Base-by-base conservation (phyloP, 306 rosid species). In the Cucurbita ficifolia region DNA sequence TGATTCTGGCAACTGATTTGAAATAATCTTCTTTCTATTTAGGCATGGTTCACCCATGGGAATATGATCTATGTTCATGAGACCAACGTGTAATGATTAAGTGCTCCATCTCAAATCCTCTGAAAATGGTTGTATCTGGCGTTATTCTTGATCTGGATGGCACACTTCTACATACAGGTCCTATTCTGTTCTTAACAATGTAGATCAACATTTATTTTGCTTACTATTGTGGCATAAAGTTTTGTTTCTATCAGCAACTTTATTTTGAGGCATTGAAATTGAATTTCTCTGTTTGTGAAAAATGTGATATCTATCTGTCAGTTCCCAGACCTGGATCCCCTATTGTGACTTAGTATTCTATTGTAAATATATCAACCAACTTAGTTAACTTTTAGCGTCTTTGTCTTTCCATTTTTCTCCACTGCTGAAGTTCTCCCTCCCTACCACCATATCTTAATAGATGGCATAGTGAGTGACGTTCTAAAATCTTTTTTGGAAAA, bases 131-230 rank as follows among this genome's bases (percentile, higher is more conserved):
- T 69, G 52, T 83, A 19, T 83, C 86, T 7, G 87, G 92, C 45
- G 92, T 94, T 68, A 78, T 94, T 67, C 84, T 94, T 83, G 98
- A 89, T 86, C 84, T 94, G 86, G 97, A 94, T 81, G 98, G 97
- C 75, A 90, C 96, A 0, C 86, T 94, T 38, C 81, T 94, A 40
- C 81, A 87, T 76, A 90, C 96, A 78, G 98, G 98, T 88, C 35
- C 59, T 59, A 10, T 62, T 10, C 58, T 24, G 18, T 50, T 69
- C 19, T 59, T n/a, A 24, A 5, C 36, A 35, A 46, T 38, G 36
- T 48, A 48, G 40, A 46, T 69, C 8, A 16, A 68, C 7, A 13
- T 68, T 11, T 11, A 21, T 13, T 5, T 67, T 46, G 56, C 40
- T 46, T 21, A 14, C 40, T 43, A 22, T 19, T 45, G 72, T 24